Evolutionary conservation across 192 early-diverging fungal species (phyloP), one percentile per base, ranked within the genome.

Genomic region (Coemansia asiatica): DNA sequence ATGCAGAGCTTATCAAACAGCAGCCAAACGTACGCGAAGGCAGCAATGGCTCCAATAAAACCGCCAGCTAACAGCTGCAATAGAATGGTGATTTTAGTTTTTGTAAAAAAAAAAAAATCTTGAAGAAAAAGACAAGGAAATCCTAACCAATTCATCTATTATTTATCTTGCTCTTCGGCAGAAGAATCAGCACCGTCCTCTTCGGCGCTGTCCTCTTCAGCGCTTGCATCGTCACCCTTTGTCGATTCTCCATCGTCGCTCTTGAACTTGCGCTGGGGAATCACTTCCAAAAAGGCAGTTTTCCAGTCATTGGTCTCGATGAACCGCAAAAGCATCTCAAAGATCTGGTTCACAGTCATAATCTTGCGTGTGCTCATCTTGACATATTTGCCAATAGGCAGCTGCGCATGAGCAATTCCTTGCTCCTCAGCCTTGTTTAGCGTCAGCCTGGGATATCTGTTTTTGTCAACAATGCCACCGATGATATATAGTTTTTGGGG

Each of bases 401-500:
- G 84, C 66, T 87, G 85, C 25, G 86, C 95, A 9, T 90, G 88
- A 0, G 74, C 69, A 19, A 96, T 88, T 26, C 91, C 91, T 58
- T 86, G 86, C 31, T 86, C 68, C 56, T 85, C 69, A 1, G 97
- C 95, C 72, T 92, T 90, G 22, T 91, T 74, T 28, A 89, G 87
- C 54, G 94, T 96, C 38, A 97, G 68, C 13, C 79, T 66, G 66
- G 91, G 91, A 72, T 94, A 81, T 38, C 95, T 78, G 66, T 98
- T 98, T 68, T 91, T 92, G 66, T 98, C 97, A 1, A 98, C 97
- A 50, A 98, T 86, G 0, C 95, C 95, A 33, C 97, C 97, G 69
- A 98, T 90, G 16, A 98, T 69, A 73, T 98, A 98, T 5, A 87
- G 79, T 49, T 90, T 92, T 0, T 65, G 66, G n/a, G 85, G 84